Percentiles rank a stretch among this genome's conserved stretches.
phyloP scores from a whole-genome alignment of 306 rosid species.

The Lagenaria siceraria region DNA sequence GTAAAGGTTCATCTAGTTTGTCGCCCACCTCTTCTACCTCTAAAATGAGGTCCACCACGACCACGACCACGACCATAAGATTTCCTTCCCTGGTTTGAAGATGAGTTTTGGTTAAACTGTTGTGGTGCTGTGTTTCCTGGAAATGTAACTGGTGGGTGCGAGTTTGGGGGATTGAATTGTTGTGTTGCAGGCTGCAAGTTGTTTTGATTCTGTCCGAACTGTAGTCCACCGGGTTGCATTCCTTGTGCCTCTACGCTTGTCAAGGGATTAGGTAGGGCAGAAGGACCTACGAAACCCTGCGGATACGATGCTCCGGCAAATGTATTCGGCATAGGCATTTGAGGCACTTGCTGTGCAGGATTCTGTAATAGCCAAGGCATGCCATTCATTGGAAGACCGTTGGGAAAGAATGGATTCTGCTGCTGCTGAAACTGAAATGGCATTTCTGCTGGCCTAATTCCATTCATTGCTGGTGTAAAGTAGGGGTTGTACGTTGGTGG shows the following conservation, averaged over 20 bases:
- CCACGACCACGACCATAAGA: constrained; percentile 30
- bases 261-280: constrained; percentile 23
- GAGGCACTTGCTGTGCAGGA: constrained; percentile 26
- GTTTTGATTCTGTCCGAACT: constrained; percentile 19
- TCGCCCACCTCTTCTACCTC: constrained; percentile 40
- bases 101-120: constrained; percentile 37
- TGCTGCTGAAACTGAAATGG: constrained; percentile 36
- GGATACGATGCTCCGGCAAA: constrained; percentile 28
- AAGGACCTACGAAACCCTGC: constrained; percentile 31
- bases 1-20: constrained; percentile 25
- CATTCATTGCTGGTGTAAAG: constrained; percentile 23
- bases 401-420: constrained; percentile 29
- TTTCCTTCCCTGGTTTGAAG: constrained; percentile 36
- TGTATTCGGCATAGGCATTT: constrained; percentile 34
- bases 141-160: constrained; percentile 17
- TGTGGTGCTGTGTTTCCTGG: constrained; percentile 19
- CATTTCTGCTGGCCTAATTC: constrained; percentile 44
- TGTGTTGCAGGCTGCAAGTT: constrained; percentile 18
- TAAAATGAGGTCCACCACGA: constrained; percentile 27
- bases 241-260: constrained; percentile 24
- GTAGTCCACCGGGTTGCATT: constrained; percentile 18
- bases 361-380: constrained; percentile 39
- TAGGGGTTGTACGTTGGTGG: constrained; percentile 18
- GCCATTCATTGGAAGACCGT: constrained; percentile 35
- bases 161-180: constrained; percentile 26